Percentiles rank a stretch among this genome's conserved stretches.
Conservation (phyloP, 2,329 filamentous ascomycete species). For the Cryphonectria naterciae region DNA sequence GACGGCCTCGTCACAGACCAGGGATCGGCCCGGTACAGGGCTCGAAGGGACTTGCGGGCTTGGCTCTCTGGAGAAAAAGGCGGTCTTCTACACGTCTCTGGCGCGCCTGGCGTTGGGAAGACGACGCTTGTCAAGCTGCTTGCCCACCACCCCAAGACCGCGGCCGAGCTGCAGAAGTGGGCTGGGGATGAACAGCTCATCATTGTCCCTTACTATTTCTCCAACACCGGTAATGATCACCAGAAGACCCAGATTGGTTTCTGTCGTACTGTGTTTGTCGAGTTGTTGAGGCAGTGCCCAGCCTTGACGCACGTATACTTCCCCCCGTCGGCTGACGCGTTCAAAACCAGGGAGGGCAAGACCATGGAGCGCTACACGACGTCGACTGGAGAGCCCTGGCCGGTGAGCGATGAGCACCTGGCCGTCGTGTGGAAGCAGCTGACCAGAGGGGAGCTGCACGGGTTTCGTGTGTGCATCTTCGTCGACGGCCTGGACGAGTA, state of each 20-base stretch:
- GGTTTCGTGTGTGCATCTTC: slow-evolving; percentile 7
- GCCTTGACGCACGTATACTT: not conserved
- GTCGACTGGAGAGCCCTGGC: not conserved
- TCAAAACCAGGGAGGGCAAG: not conserved
- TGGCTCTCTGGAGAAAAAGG: slow-evolving; percentile 15
- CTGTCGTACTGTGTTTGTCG: not conserved
- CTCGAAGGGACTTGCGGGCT: not conserved
- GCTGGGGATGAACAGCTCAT: slow-evolving; percentile 21
- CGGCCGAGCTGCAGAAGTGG: slow-evolving; percentile 19
- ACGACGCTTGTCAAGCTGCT: slow-evolving; percentile 29
- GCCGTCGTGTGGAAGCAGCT: not conserved
- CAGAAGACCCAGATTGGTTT: not conserved
- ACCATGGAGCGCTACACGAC: not conserved
- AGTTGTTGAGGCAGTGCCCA: slow-evolving; percentile 8
- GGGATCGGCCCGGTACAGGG: not conserved
- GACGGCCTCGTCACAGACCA: slow-evolving; percentile 3
- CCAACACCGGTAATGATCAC: not conserved
- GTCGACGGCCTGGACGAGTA: slow-evolving; percentile 15
- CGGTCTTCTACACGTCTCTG: slow-evolving; percentile 25
- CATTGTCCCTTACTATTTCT: slow-evolving; percentile 25
- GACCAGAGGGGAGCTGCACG: not conserved
- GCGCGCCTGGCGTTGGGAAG: slow-evolving; percentile 27
- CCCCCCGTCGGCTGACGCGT: not conserved
- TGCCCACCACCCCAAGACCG: slow-evolving; percentile 12
- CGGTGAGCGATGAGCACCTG: not conserved